Evolutionary conservation across 2,329 filamentous ascomycete genomes (phyloP).

Genomic region (Penicillium sp.): DNA sequence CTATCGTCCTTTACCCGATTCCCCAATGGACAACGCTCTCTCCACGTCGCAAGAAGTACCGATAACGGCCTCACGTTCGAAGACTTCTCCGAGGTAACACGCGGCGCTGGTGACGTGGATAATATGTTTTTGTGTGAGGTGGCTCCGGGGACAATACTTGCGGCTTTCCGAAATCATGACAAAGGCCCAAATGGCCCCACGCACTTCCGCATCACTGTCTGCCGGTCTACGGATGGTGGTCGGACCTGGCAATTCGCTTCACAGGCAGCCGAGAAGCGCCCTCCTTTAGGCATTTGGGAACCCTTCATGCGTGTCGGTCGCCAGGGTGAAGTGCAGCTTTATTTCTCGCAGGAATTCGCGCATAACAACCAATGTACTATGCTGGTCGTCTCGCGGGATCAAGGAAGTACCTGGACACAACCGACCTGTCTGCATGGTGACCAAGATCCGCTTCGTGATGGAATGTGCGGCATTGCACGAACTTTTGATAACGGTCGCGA

Average conservation of each 20-base stretch:
- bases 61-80: constrained; percentile 45
- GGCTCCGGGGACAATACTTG: constrained; percentile 38
- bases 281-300: constrained; percentile 48
- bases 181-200: constrained; percentile 36
- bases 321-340: constrained; percentile 44
- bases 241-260: constrained; percentile 45
- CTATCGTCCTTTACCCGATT: constrained; percentile 48
- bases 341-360: constrained; percentile 49
- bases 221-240: constrained; percentile 47
- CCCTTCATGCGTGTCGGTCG: constrained; percentile 48
- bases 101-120: constrained; percentile 46
- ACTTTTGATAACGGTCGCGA: constrained; percentile 35
- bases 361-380: constrained; percentile 51
- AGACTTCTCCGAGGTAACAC: constrained; percentile 45
- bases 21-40: constrained; percentile 37
- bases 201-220: constrained; percentile 53
- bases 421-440: constrained; percentile 44
- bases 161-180: constrained; percentile 52
- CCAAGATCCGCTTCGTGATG: constrained; percentile 35
- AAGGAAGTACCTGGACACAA: constrained; percentile 45
- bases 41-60: constrained; percentile 46
- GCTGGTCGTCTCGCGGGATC: constrained; percentile 46
- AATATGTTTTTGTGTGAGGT: constrained; percentile 50
- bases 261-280: constrained; percentile 45
- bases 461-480: constrained; percentile 47